Evolutionary conservation across 2,329 filamentous ascomycete species (phyloP).

Genomic region (Fusarium stilboides): DNA sequence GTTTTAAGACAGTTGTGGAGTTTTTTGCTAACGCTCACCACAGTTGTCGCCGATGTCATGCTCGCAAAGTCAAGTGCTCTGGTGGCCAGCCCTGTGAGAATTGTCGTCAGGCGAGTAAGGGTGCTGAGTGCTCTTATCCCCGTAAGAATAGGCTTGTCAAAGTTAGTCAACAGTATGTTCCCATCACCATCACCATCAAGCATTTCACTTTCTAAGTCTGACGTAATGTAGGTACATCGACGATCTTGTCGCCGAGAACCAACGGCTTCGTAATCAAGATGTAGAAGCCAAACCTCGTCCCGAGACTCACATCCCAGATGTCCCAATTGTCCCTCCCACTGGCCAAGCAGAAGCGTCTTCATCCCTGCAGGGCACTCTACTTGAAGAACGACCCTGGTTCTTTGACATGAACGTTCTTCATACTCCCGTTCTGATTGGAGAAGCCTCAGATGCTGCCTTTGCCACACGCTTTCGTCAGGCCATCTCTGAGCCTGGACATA

Average conservation of each 20-base stretch:
- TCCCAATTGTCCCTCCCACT: conserved; percentile 11
- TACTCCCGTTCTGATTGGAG: conserved; percentile 55
- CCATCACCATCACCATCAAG: accelerated
- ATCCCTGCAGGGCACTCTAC: conserved; percentile 38
- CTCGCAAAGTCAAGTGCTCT: conserved; percentile 55
- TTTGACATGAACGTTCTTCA: conserved; percentile 53
- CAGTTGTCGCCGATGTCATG: conserved; percentile 53
- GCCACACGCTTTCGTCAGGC: conserved; percentile 57
- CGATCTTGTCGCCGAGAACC: conserved; percentile 54
- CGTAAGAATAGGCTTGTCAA: conserved; percentile 53
- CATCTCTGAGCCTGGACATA: conserved; percentile 50
- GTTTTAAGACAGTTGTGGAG: background rate
- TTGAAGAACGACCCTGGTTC: conserved; percentile 54
- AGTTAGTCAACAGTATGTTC: conserved; percentile 52
- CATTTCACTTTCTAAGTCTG: background rate
- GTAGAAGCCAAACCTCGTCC: conserved; percentile 28
- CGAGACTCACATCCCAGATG: conserved; percentile 32
- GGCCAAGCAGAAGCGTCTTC: conserved; percentile 25
- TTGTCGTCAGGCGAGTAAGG: conserved; percentile 52
- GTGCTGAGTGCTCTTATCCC: conserved; percentile 53
- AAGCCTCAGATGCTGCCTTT: conserved; percentile 56
- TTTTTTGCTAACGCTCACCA: background rate
- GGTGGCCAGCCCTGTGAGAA: conserved; percentile 54
- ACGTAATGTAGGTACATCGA: conserved; percentile 52
- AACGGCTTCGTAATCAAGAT: conserved; percentile 47